Conservation (phyloP, 225 moss, liverwort and hornwort genomes). For the Thuidium tamariscinum region DNA sequence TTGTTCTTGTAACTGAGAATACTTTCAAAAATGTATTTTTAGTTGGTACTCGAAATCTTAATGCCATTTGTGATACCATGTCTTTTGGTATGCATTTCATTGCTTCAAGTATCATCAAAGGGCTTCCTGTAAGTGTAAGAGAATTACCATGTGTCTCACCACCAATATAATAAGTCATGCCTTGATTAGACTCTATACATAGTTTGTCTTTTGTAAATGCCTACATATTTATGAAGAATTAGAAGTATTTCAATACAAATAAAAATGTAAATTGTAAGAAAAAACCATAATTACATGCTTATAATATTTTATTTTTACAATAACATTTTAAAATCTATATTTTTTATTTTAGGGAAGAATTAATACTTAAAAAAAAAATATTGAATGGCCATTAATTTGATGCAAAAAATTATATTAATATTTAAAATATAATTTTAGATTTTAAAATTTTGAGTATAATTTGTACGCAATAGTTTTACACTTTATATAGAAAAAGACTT, state of each 20-base stretch:
- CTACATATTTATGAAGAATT: background rate
- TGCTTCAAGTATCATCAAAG: constrained; percentile 34
- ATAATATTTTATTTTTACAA: background rate
- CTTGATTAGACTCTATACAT: constrained; percentile 15
- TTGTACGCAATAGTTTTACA: too few species aligned
- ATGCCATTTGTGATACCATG: constrained; percentile 26
- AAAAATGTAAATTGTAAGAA: background rate
- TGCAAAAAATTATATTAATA: too few species aligned
- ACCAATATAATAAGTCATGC: constrained; percentile 42
- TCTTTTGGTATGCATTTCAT: constrained; percentile 37
- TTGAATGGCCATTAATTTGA: background rate
- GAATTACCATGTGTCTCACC: constrained; percentile 53
- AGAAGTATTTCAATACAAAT: background rate
- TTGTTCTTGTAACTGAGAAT: constrained; percentile 35
- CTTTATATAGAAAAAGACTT: background rate
- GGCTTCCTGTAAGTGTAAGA: constrained; percentile 34
- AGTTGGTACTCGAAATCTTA: constrained; percentile 32
- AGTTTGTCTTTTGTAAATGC: constrained; percentile 15
- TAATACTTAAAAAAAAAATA: background rate
- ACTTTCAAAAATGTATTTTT: constrained; percentile 39
- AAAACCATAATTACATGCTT: too few species aligned
- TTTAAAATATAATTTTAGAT: background rate
- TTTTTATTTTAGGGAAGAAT: background rate
- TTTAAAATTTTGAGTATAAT: background rate
- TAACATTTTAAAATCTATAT: background rate